Evolutionary conservation across 805 yeast species (phyloP), one percentile per base, ranked within the genome.

Genomic region (Candida awuae): DNA sequence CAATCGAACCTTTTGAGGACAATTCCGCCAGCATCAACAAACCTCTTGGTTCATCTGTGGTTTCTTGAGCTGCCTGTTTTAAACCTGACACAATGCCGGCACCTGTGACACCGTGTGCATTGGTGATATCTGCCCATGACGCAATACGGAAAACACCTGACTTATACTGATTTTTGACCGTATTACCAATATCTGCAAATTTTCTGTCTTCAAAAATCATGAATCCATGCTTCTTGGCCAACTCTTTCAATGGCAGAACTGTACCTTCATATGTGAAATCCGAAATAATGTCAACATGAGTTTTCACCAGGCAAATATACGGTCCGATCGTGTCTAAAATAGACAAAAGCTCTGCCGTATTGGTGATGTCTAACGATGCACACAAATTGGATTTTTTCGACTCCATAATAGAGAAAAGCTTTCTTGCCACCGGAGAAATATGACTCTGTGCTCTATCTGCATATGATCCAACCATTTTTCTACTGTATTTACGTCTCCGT

Each of bases 91-190:
- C 94, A 39, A 92, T 84, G 10, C 97, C 97, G 0, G 81, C 78
- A 17, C 99, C 99, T 2, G 97, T 90, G 23, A 92, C 88, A 42
- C 97, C 94, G 54, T 92, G 98, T 1, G 97, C 97, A 60, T 92
- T 92, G 26, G 97, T 90, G 50, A 92, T 87, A 55, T 92, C 96
- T 1, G 97, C 78, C 98, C 98, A 92, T 53, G 78, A 66, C 12
- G 95, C 92, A 45, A 90, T 90, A 55, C 75, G 78, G 66, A 77
- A 87, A 9, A 85, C 80, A 32, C 98, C 98, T 28, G 94, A 85
- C 23, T 83, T 67, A 61, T 90, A 92, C 62, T 92, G 98, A 32
- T 85, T 74, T 64, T 90, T 88, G 39, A 92, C 98, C 1, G 98
- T 92, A 56, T 88, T 86, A 14, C 99, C 99, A 52, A 92, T 92